Base-by-base conservation (phyloP, 2,329 filamentous ascomycete species). In the Zalaria sp. region DNA sequence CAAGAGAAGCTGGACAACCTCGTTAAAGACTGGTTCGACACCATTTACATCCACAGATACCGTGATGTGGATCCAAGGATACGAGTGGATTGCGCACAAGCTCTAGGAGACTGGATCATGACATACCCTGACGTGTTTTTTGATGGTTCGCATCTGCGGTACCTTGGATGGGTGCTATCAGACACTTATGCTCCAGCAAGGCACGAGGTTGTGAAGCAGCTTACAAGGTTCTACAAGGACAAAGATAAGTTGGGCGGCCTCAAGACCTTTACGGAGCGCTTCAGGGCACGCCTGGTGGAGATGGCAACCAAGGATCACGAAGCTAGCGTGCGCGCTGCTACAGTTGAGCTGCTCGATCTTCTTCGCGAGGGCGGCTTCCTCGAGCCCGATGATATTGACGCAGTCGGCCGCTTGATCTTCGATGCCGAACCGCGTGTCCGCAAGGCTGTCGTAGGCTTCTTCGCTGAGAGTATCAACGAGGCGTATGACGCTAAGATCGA, bases 81-180 rank as follows among this genome's bases (percentile, higher is more conserved):
- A 49, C 77, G 91, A 41, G 78, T 81, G 1, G 89, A 95, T 54
- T 95, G 89, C 56, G 80, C 93, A 25, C 78, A 83, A 48, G 85
- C 86, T 9, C 70, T 98, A 5, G 87, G 88, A 27, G 74, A 79
- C 34, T 98, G 91, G 91, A 93, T 96, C 51, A 74, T 79, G 57
- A 75, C 75, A 7, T 77, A 94, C 40, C 85, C 88, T 2, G 85
- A 86, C 37, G 74, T 84, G 37, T 98, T 94, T 63, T 85, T 95
- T 59, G 84, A 95, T 49, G 86, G 86, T 2, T 74, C 81, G 51
- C 94, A 94, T 62, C 68, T 98, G 39, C 80, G 91, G 46, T 98
- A 98, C 55, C 70, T 98, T 4, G 91, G 91, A 40, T 98, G 91
- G 91, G 80, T 94, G 55, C 71, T 98, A 27, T 94, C 88, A 4